These are phyloP conservation scores for Rhytidhysteron rufulum DNA, from an alignment of 2,329 filamentous ascomycete genomes.

Conservation along the genomic window DNA sequence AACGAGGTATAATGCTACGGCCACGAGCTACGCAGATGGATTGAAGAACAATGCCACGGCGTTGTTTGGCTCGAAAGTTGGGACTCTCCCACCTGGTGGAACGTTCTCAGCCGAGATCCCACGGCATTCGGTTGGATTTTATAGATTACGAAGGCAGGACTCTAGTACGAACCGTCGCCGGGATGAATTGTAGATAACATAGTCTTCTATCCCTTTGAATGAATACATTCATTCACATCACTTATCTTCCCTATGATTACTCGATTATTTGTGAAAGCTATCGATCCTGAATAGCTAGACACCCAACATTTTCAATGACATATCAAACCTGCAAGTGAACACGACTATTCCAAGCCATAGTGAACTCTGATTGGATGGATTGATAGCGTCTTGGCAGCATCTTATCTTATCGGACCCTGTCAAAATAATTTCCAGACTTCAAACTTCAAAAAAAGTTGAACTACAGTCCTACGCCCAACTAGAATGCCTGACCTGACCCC, in stretches of 20 bases:
- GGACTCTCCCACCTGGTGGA: slow-evolving; percentile 41
- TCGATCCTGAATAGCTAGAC: too few species aligned
- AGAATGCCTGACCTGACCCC: slow-evolving; percentile 43
- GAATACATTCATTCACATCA: too few species aligned
- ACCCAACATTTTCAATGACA: too few species aligned
- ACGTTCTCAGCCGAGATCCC: slow-evolving; percentile 43
- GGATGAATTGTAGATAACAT: slow-evolving; percentile 42
- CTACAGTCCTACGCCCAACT: slow-evolving; percentile 4
- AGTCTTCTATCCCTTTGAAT: too few species aligned
- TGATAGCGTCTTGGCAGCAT: not conserved
- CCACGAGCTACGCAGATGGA: slow-evolving; percentile 47
- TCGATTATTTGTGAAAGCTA: too few species aligned
- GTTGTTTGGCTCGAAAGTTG: slow-evolving; percentile 46
- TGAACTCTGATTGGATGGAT: too few species aligned
- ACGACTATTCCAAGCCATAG: too few species aligned
- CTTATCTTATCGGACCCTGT: slow-evolving; percentile 4
- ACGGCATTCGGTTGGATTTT: slow-evolving; percentile 50
- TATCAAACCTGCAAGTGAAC: too few species aligned
- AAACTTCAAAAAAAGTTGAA: slow-evolving; percentile 6
- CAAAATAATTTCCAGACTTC: slow-evolving; percentile 5
- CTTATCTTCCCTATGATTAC: too few species aligned
- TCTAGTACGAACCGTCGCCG: slow-evolving; percentile 29
- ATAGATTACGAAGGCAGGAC: slow-evolving; percentile 39
- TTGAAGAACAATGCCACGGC: slow-evolving; percentile 40
- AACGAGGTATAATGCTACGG: slow-evolving; percentile 48